Base-by-base conservation (phyloP, 352 stramenopile species). In the Globisporangium polare region DNA sequence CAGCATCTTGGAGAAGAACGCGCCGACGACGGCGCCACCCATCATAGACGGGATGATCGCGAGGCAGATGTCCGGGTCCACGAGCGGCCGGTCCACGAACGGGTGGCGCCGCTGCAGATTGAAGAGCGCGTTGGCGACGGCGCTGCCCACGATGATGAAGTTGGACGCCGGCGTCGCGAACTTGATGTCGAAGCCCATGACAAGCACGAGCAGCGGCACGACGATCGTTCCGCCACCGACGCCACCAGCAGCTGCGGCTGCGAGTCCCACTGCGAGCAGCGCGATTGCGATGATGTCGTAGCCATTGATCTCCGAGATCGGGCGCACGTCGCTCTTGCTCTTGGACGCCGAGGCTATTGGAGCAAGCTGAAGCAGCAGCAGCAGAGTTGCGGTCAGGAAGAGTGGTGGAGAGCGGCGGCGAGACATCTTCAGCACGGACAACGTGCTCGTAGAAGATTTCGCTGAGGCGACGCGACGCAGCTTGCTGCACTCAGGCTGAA, bases 101-200 rank as follows among this genome's bases (percentile, higher is more conserved):
- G 80, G 75, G 42, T 87, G 77, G 33, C 73, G 75, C 64, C 86
- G 81, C 53, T 67, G 77, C 53, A 86, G 45, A 53, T 89, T 87
- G 60, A 86, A 86, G 53, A 72, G 74, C 6, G 79, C 75, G 47
- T 87, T 87, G 24, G 77, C 77, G 27, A 84, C 64, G 24, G 77
- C 75, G 26, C 77, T 78, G 54, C 75, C 77, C 24, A 89, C 73
- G 67, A 87, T 86, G 66, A 79, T 74, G 35, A 87, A 67, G 65
- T 86, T 87, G 37, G 74, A 82, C 41, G 75, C 73, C 10, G 77
- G 75, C 39, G 75, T 89, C 24, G 75, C 73, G 47, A 72, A 74
- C 60, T 89, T 87, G 59, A 87, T 83, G 54, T 89, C 74, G 50
- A 89, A 87, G 56, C 72, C 58, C 77, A 89, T 82, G 65, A 84